Evolutionary conservation across 2,329 filamentous ascomycete genomes (phyloP).

Genomic region (Botryotinia narcissicola): DNA sequence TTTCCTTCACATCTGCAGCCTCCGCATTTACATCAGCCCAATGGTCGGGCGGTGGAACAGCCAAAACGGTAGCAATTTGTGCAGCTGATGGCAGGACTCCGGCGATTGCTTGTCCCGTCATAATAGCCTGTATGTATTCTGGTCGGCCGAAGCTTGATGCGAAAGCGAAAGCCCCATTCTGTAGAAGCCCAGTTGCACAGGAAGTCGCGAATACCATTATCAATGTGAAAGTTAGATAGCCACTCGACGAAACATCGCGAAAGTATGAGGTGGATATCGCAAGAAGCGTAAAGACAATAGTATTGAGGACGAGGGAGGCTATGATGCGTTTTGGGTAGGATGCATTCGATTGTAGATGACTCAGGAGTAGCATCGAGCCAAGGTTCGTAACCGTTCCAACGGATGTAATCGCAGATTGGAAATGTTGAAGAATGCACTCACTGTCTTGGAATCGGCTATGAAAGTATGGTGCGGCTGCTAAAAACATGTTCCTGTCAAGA

Average conservation of each 20-base stretch:
- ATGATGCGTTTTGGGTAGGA: constrained; percentile 88
- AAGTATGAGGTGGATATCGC: constrained; percentile 75
- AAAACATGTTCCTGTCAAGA: constrained; percentile 85
- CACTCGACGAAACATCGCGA: constrained; percentile 56
- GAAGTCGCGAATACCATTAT: constrained; percentile 77
- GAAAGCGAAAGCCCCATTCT: constrained; percentile 93
- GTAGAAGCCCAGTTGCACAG: constrained; percentile 77
- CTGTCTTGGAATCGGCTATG: constrained; percentile 72
- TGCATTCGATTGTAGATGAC: constrained; percentile 75
- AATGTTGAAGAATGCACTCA: constrained; percentile 72
- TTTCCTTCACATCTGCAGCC: constrained; percentile 39
- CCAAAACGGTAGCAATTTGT: constrained; percentile 80
- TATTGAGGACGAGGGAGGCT: constrained; percentile 71
- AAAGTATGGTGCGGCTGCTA: constrained; percentile 93
- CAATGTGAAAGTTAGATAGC: constrained; percentile 81
- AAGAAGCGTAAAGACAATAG: constrained; percentile 72
- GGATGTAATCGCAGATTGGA: constrained; percentile 85
- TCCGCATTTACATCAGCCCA: constrained; percentile 28
- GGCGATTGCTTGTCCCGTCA: constrained; percentile 89
- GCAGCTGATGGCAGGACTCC: constrained; percentile 86
- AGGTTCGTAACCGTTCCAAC: constrained; percentile 85
- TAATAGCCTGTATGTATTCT: constrained; percentile 93
- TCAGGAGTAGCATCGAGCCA: constrained; percentile 69
- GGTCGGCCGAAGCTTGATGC: constrained; percentile 79
- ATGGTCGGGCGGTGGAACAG: constrained; percentile 50